These are phyloP conservation scores for Odonthalia washingtoniensis DNA, from an alignment of 31 red algal genomes.

Conservation along the genomic window DNA sequence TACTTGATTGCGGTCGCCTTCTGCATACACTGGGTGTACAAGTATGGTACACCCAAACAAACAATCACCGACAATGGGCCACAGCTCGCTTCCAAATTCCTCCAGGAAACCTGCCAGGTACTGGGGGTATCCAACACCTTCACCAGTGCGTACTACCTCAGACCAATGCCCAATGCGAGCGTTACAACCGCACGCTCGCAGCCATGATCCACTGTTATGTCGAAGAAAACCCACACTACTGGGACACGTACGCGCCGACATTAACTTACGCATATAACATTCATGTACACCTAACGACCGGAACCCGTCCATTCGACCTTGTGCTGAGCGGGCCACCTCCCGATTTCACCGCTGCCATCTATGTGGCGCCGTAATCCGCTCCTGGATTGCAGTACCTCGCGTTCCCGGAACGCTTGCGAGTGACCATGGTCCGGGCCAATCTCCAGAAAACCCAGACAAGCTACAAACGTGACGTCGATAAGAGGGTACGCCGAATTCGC, in stretches of 20 bases:
- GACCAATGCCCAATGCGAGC: not conserved
- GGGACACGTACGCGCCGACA: too few relatives aligned
- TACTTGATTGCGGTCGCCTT: not conserved
- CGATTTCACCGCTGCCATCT: not conserved
- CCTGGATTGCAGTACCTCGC: not conserved
- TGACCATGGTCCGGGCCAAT: not conserved
- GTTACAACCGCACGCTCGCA: too few relatives aligned
- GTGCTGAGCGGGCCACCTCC: not conserved
- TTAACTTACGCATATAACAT: constrained; percentile 7
- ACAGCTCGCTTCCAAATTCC: not conserved
- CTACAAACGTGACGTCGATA: not conserved
- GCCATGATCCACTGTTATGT: too few relatives aligned
- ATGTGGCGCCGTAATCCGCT: not conserved
- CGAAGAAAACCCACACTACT: too few relatives aligned
- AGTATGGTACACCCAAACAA: not conserved
- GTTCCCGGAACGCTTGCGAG: not conserved
- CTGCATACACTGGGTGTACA: not conserved
- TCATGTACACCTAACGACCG: not conserved
- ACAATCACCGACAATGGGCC: not conserved
- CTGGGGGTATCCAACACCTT: not conserved
- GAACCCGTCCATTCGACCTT: not conserved
- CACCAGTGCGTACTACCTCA: not conserved
- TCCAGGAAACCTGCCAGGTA: not conserved
- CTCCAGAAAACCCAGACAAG: not conserved
- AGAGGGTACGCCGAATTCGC: not conserved